Evolutionary conservation across 2,329 filamentous ascomycete species (phyloP).

Genomic region (Fulvia fulva): DNA sequence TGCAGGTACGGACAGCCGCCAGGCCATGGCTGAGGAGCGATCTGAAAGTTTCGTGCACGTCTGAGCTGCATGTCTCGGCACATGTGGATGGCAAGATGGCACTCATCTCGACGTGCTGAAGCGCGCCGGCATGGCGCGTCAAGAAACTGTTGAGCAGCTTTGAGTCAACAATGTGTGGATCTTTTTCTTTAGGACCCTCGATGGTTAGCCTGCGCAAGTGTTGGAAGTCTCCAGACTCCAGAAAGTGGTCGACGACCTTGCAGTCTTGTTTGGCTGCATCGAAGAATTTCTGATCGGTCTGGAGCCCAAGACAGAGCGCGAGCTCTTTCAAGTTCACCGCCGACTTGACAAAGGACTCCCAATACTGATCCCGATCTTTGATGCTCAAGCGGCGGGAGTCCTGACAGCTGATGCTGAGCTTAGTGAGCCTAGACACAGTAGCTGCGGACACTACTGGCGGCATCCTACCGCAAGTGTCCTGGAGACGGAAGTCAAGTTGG

Average conservation of each 20-base stretch:
- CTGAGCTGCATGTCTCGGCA: background rate
- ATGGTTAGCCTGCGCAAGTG: background rate
- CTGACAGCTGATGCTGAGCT: background rate
- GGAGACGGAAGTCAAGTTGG: no score
- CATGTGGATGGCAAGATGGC: background rate
- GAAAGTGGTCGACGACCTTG: conserved; percentile 1
- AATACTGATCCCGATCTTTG: background rate
- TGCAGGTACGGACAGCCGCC: background rate
- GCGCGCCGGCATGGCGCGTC: background rate
- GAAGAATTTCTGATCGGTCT: background rate
- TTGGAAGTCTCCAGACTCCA: background rate
- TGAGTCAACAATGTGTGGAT: background rate
- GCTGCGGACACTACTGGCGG: no score
- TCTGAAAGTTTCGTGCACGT: background rate
- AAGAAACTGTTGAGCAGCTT: background rate
- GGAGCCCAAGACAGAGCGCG: background rate
- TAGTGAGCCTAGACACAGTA: no score
- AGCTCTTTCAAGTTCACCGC: background rate
- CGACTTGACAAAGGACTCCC: background rate
- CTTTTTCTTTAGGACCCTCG: no score
- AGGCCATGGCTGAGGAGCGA: background rate
- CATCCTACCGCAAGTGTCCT: no score
- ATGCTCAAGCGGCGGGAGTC: background rate
- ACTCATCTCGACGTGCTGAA: background rate
- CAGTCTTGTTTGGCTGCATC: background rate